A percentile compares a stretch with the other conserved stretches of the same genome.
These are phyloP conservation scores for Epichloe brachyelytri DNA, from an alignment of 2,329 filamentous ascomycete genomes.

Conservation along the genomic window DNA sequence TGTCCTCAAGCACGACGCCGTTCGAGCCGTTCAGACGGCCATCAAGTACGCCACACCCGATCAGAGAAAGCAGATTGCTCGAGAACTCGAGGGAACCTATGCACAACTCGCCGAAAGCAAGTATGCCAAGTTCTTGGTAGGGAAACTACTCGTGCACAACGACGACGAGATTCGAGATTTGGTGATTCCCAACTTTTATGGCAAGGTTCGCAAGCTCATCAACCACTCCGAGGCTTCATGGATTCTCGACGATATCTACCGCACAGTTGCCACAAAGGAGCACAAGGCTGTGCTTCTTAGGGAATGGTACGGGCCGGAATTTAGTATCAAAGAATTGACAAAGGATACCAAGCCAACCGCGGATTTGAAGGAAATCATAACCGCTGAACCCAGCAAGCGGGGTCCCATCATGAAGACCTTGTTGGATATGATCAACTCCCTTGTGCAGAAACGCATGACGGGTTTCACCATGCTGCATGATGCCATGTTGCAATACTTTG, in stretches of 20 bases:
- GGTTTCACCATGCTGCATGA: slow-evolving; percentile 97
- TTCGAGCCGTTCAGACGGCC: slow-evolving; percentile 91
- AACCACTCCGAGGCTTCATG: slow-evolving; percentile 93
- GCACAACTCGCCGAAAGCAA: slow-evolving; percentile 79
- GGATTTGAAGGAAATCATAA: slow-evolving; percentile 64
- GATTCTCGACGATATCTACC: slow-evolving; percentile 96
- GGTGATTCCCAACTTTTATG: slow-evolving; percentile 90
- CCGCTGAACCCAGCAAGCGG: slow-evolving; percentile 70
- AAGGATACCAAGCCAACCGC: slow-evolving; percentile 43
- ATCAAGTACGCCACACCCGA: slow-evolving; percentile 86
- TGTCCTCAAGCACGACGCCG: slow-evolving; percentile 95
- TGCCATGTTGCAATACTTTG: slow-evolving; percentile 93
- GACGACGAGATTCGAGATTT: slow-evolving; percentile 76
- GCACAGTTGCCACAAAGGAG: slow-evolving; percentile 69
- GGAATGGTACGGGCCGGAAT: slow-evolving; percentile 96
- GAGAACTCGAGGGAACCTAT: slow-evolving; percentile 76
- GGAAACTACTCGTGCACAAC: slow-evolving; percentile 87
- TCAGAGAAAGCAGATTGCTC: slow-evolving; percentile 75
- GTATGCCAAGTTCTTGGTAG: slow-evolving; percentile 95
- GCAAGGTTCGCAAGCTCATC: slow-evolving; percentile 81
- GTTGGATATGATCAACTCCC: slow-evolving; percentile 74
- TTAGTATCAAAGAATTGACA: slow-evolving; percentile 58
- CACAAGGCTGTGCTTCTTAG: slow-evolving; percentile 77
- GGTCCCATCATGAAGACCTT: slow-evolving; percentile 77
- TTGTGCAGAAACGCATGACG: slow-evolving; percentile 92